phyloP scores from a whole-genome alignment of 306 rosid genomes.

The Prunus armeniaca region DNA sequence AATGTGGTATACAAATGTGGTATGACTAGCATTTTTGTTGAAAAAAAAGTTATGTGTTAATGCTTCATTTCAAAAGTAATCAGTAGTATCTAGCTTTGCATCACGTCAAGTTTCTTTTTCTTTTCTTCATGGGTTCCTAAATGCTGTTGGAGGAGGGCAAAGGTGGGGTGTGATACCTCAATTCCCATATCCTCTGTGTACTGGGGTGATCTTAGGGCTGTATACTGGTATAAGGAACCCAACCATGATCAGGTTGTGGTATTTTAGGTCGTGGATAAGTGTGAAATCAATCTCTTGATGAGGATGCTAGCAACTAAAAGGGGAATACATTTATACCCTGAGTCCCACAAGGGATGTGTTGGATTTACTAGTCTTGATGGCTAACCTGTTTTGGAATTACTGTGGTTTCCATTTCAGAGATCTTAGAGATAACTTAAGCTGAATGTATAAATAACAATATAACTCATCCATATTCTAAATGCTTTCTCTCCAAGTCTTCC shows the following conservation, averaged over 20 bases:
- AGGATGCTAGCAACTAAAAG: neutral
- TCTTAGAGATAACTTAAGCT: neutral
- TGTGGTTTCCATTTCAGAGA: neutral
- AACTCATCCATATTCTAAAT: neutral
- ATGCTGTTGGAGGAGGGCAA: neutral
- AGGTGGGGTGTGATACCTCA: neutral
- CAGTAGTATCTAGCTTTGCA: neutral
- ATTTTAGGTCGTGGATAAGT: neutral
- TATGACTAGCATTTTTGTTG: too few relatives aligned
- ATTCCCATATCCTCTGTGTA: neutral
- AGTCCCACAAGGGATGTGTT: neutral
- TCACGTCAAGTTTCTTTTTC: neutral
- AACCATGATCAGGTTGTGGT: neutral
- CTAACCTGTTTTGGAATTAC: neutral
- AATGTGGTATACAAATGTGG: too few relatives aligned
- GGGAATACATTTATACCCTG: neutral
- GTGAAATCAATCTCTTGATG: neutral
- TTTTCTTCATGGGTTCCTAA: neutral
- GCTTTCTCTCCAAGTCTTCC: neutral
- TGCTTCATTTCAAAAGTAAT: slow-evolving; percentile 5
- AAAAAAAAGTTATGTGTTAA: neutral
- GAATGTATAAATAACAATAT: neutral
- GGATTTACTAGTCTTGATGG: neutral
- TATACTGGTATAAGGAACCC: neutral
- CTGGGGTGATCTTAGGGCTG: neutral